Evolutionary conservation across 139 green algal genomes (phyloP), one percentile per base, ranked within the genome.

Genomic region (Closterium sp.): DNA sequence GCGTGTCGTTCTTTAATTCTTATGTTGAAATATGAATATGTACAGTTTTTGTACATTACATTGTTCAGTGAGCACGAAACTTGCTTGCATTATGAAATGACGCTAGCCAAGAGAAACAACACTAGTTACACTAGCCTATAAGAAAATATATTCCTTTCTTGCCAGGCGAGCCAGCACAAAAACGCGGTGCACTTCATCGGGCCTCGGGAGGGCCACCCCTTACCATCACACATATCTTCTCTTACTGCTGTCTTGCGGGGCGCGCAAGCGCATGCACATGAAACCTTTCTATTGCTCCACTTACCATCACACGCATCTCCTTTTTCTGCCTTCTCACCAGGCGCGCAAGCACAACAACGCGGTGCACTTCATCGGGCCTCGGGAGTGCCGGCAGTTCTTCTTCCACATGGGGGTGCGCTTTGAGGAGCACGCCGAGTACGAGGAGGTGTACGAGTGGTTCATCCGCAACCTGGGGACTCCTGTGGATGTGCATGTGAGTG

Each of bases 401-500:
- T 34, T 25, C 25, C 33, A 88, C 32, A 81, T 88, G 88, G 88
- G 88, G 23, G 88, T 91, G 36, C 6, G 4, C 4, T 91, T 88
- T 16, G 88, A 91, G 64, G 25, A 88, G 36, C 87, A 87, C n/a
- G 32, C 83, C 28, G 88, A 91, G 88, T 91, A 91, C 36, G 88
- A 91, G 88, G 88, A 91, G 25, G 88, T 91, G 43, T 91, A 85
- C 9, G 88, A 91, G 88, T 91, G 88, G 88, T 91, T 91, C 84
- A 25, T 87, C 2, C 88, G 88, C 25, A 91, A 91, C 64, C n/a
- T 87, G 1, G 88, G 88, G 1, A 28, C 5, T 5, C 34, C 36
- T 1, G 43, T 91, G 1, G 43, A 91, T 30, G 69, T 85, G 34
- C 88, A 91, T 87, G 88, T 91, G 36, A 91, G 88, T 85, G n/a